Percentiles rank a stretch among this genome's conserved stretches.
Evolutionary conservation across 1,284 basidiomycete genomes (phyloP).

Genomic region (Xanthoconium separans): DNA sequence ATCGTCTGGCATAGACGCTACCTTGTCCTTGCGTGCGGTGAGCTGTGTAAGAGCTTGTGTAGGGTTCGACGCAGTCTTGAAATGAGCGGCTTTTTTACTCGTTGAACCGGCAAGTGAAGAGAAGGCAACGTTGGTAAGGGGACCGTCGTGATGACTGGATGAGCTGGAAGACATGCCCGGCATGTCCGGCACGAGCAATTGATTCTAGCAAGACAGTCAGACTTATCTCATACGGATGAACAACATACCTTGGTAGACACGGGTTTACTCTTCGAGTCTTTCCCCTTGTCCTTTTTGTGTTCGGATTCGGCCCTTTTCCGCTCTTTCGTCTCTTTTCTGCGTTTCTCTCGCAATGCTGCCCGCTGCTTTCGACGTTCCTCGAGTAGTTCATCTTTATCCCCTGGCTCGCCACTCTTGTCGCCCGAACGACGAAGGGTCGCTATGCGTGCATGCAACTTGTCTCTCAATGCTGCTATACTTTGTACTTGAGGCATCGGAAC

Average conservation of each 20-base stretch:
- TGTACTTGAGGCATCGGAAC: constrained; percentile 70
- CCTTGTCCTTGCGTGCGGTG: constrained; percentile 67
- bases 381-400: constrained; percentile 76
- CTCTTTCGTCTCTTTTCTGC: constrained; percentile 83
- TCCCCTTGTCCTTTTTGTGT: constrained; percentile 49
- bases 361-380: constrained; percentile 76
- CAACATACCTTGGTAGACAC: constrained; percentile 48
- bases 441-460: constrained; percentile 79
- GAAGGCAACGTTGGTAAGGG: constrained; percentile 67
- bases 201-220: constrained; percentile 47
- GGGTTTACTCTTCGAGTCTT: constrained; percentile 35
- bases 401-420: constrained; percentile 40
- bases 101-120: constrained; percentile 57
- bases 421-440: constrained; percentile 60
- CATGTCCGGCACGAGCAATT: constrained; percentile 68
- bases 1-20: constrained; percentile 73
- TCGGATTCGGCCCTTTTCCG: constrained; percentile 60
- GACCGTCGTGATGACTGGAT: constrained; percentile 39
- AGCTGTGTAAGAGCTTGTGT: constrained; percentile 82
- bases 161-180: constrained; percentile 30
- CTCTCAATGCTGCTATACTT: constrained; percentile 70
- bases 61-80: constrained; percentile 77
- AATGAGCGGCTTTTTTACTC: constrained; percentile 48
- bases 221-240: neutral
- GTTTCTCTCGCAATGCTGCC: constrained; percentile 78